These are phyloP conservation scores for Podosphaera xanthii DNA, from an alignment of 2,329 filamentous ascomycete genomes.

Conservation along the genomic window DNA sequence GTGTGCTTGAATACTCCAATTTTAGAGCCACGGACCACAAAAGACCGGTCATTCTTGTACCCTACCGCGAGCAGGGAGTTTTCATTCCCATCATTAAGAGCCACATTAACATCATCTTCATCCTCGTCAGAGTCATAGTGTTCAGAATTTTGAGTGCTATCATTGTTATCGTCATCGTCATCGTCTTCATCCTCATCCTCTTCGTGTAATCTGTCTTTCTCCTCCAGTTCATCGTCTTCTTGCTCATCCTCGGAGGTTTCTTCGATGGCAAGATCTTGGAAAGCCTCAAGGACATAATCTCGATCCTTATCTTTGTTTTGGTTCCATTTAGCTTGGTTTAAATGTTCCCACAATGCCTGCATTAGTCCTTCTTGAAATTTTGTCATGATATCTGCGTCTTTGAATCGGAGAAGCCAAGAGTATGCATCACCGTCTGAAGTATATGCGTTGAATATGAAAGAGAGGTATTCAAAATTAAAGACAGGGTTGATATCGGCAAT, in stretches of 20 bases:
- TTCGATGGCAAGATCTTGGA: slow-evolving; percentile 84
- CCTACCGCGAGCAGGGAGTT: slow-evolving; percentile 91
- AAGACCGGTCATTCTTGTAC: slow-evolving; percentile 91
- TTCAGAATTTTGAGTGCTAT: slow-evolving; percentile 45
- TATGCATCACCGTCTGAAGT: slow-evolving; percentile 69
- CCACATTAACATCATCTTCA: slow-evolving; percentile 47
- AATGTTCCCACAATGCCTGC: slow-evolving; percentile 87
- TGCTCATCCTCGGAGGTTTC: slow-evolving; percentile 36
- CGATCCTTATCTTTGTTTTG: slow-evolving; percentile 83
- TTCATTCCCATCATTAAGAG: slow-evolving; percentile 53
- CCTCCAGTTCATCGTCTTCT: slow-evolving; percentile 23
- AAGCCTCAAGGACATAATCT: slow-evolving; percentile 86
- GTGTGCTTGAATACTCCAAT: slow-evolving; percentile 99
- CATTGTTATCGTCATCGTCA: slow-evolving; percentile 40
- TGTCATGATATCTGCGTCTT: slow-evolving; percentile 58
- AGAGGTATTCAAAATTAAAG: slow-evolving; percentile 97
- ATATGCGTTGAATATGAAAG: slow-evolving; percentile 98
- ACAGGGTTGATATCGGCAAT: slow-evolving; percentile 88
- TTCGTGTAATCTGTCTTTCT: slow-evolving; percentile 26
- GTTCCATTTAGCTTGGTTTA: slow-evolving; percentile 83
- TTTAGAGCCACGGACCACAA: slow-evolving; percentile 90
- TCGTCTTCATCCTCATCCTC: slow-evolving; percentile 43
- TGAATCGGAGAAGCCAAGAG: slow-evolving; percentile 88
- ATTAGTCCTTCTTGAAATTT: slow-evolving; percentile 84
- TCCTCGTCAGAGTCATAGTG: slow-evolving; percentile 58